These are phyloP conservation scores for Sarocladium brachiariae DNA, from an alignment of 2,329 filamentous ascomycete species.

Conservation along the genomic window DNA sequence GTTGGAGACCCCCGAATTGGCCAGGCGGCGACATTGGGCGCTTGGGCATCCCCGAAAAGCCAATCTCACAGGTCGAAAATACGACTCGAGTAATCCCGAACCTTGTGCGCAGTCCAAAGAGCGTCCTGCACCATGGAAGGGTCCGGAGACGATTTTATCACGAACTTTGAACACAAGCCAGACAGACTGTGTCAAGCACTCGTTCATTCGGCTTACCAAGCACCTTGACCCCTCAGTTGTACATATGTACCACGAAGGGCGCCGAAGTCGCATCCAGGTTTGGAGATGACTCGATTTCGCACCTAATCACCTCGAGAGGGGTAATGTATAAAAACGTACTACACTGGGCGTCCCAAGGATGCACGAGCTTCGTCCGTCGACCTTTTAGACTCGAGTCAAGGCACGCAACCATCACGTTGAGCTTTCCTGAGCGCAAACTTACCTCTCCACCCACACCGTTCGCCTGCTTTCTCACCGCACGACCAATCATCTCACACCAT, in stretches of 20 bases:
- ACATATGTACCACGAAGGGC: neutral
- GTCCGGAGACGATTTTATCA: too few species aligned
- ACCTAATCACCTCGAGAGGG: neutral
- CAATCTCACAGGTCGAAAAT: neutral
- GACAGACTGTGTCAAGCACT: too few species aligned
- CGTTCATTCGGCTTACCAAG: neutral
- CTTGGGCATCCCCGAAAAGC: neutral
- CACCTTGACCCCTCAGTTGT: neutral
- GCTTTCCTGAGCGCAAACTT: neutral
- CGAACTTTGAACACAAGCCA: too few species aligned
- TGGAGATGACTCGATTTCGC: neutral
- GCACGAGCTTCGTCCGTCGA: neutral
- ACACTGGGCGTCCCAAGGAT: neutral
- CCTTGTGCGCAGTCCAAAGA: too few species aligned
- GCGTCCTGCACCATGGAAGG: too few species aligned
- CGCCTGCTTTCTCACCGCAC: neutral
- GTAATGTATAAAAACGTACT: conserved; percentile 4
- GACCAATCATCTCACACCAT: conserved; percentile 9
- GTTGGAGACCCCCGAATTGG: neutral
- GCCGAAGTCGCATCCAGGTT: neutral
- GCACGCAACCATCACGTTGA: conserved; percentile 6
- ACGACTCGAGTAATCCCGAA: too few species aligned
- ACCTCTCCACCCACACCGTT: conserved; percentile 1
- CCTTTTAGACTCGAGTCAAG: neutral
- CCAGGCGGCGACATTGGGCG: too few species aligned